These are phyloP conservation scores for Ustulina deusta DNA, from an alignment of 2,329 filamentous ascomycete genomes.

Conservation along the genomic window DNA sequence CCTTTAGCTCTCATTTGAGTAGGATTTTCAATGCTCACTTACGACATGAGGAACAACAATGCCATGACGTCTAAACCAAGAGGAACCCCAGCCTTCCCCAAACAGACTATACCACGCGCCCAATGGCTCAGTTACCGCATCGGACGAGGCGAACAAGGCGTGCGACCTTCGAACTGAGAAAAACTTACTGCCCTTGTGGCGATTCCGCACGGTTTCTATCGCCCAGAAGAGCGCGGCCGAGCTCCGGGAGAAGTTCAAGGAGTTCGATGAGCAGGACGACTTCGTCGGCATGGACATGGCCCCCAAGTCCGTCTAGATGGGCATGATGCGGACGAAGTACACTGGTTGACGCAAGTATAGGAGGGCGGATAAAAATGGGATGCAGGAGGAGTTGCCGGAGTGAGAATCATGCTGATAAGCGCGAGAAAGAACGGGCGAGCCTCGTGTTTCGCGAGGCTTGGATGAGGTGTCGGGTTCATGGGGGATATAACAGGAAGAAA, in stretches of 20 bases:
- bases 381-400: conserved; percentile 57
- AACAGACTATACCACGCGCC: conserved; percentile 41
- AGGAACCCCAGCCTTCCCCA: conserved; percentile 3
- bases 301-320: conserved; percentile 74
- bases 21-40: not conserved
- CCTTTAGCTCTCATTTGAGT: not conserved
- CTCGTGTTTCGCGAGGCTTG: conserved; percentile 62
- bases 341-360: conserved; percentile 67
- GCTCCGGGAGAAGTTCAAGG: conserved; percentile 63
- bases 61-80: not conserved
- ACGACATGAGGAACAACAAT: not conserved
- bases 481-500: conserved; percentile 59
- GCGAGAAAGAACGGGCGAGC: conserved; percentile 64
- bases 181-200: conserved; percentile 72
- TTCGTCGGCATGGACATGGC: conserved; percentile 75
- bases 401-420: conserved; percentile 57
- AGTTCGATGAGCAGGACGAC: conserved; percentile 63
- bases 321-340: conserved; percentile 70
- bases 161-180: conserved; percentile 73
- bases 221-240: conserved; percentile 61
- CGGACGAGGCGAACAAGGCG: conserved; percentile 69
- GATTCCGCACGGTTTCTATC: conserved; percentile 66
- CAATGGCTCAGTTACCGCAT: conserved; percentile 67
- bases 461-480: conserved; percentile 59
- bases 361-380: conserved; percentile 62